Base-by-base conservation (phyloP, 2,329 filamentous ascomycete species). In the Emmonsia crescens region DNA sequence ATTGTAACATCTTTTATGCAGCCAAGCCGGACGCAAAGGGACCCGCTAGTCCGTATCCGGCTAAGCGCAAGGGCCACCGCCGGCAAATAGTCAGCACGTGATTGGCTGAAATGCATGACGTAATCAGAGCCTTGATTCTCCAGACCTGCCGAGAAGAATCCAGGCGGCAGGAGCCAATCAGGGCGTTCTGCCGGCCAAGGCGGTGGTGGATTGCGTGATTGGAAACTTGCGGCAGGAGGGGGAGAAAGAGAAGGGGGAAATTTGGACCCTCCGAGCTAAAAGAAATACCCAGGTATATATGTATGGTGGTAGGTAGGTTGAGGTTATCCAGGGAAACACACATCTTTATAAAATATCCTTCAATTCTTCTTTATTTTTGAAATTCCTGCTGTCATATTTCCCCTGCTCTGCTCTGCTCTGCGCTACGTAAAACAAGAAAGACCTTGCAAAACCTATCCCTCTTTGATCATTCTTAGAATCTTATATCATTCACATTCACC, bases 141-240 rank as follows among this genome's bases (percentile, higher is more conserved):
- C n/a, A n/a, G n/a, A n/a, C n/a, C n/a, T 64, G 63, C 68, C 67
- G 46, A 29, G 70, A 71, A 68, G 65, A 69, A 61, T 69, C 69
- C 70, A 69, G 66, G 36, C 52, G 3, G 16, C 9, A 5, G 24
- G 33, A 27, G 8, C 73, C 72, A 74, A 75, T 73, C 42, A 66
- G 1, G 3, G 21, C 0, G 57, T 71, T 71, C 67, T 71, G 71
- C 69, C 69, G 36, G n/a, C 21, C 10, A 38, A 27, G 52, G 68
- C 69, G 68, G 70, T 70, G 61, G 58, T 56, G 59, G 66, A 75
- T 75, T 71, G 72, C 73, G 72, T 75, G 73, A 73, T 74, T 65
- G 27, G 46, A 55, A 21, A 27, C 66, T 65, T 65, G 60, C 59
- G 55, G 36, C n/a, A n/a, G n/a, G 40, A 49, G 54, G 48, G 38